Percentiles rank a stretch among this genome's conserved stretches.
phyloP scores from a whole-genome alignment of 176 grass and related monocot species.

The Puya raimondii region DNA sequence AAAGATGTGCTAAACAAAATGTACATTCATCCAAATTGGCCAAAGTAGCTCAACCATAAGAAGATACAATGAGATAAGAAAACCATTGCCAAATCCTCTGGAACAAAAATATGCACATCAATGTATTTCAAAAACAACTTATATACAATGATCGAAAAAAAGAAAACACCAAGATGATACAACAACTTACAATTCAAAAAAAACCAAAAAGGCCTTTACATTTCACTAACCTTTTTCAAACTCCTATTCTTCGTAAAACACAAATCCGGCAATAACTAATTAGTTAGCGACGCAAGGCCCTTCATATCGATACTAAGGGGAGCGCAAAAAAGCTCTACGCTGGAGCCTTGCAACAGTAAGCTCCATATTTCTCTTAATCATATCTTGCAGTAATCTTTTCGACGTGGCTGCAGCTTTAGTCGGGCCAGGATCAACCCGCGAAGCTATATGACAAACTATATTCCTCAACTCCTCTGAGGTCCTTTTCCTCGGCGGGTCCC shows the following conservation, averaged over 20 bases:
- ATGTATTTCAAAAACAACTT: background rate
- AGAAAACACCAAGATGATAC: background rate
- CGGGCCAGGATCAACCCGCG: slow-evolving; percentile 17
- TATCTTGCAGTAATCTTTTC: slow-evolving; percentile 19
- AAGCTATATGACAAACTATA: slow-evolving; percentile 15
- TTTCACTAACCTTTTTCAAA: background rate
- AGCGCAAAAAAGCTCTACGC: background rate
- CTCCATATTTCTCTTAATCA: slow-evolving; percentile 13
- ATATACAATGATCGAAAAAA: background rate
- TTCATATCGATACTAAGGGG: background rate
- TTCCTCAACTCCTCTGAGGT: slow-evolving; percentile 1
- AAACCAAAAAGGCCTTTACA: background rate
- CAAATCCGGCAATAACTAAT: background rate
- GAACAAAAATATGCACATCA: background rate
- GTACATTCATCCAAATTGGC: too few species aligned
- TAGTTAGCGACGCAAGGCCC: background rate
- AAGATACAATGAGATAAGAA: too few species aligned
- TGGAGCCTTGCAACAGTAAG: background rate
- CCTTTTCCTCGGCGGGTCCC: slow-evolving; percentile 4
- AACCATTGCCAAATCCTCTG: too few species aligned
- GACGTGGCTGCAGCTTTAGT: slow-evolving; percentile 12
- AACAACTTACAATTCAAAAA: background rate
- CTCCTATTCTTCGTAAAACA: background rate
- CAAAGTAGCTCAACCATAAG: too few species aligned
- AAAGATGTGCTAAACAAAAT: too few species aligned